phyloP scores from a whole-genome alignment of 2,329 filamentous ascomycete genomes.

The Microdochium nivale region DNA sequence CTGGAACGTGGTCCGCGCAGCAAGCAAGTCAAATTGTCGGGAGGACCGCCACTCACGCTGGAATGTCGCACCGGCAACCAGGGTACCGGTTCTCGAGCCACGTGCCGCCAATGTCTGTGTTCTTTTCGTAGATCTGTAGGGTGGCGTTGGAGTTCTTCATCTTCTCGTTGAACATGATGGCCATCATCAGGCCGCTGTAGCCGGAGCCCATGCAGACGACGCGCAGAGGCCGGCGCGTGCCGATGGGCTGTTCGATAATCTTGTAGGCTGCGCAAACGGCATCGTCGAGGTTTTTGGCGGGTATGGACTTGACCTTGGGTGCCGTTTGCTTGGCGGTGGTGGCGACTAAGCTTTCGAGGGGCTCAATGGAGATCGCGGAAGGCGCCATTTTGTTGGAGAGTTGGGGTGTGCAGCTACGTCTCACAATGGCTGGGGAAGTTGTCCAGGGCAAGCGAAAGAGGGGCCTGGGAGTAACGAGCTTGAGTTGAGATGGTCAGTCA shows the following conservation, averaged over 20 bases:
- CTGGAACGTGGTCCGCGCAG: constrained; percentile 1
- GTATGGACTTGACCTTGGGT: background rate
- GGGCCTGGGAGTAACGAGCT: too few relatives aligned
- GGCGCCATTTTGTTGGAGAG: background rate
- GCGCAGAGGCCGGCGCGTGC: constrained; percentile 1
- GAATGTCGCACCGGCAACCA: constrained; percentile 14
- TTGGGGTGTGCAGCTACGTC: background rate
- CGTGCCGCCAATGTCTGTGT: background rate
- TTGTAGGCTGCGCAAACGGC: constrained; percentile 4
- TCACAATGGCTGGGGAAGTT: background rate
- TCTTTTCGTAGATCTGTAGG: background rate
- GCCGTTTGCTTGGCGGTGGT: too few relatives aligned
- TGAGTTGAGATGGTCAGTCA: too few relatives aligned
- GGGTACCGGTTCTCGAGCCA: constrained; percentile 9
- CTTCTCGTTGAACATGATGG: background rate
- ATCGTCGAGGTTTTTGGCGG: background rate
- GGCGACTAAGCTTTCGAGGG: background rate
- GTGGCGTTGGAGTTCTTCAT: background rate
- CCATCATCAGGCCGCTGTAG: background rate
- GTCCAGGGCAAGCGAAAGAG: background rate
- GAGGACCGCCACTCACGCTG: constrained; percentile 7
- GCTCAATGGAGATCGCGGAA: background rate
- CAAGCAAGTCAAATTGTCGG: constrained; percentile 4
- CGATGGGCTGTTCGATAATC: constrained; percentile 6
- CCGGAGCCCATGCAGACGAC: background rate